Evolutionary conservation across 805 yeast genomes (phyloP).

Genomic region (Clavispora asparagi): DNA sequence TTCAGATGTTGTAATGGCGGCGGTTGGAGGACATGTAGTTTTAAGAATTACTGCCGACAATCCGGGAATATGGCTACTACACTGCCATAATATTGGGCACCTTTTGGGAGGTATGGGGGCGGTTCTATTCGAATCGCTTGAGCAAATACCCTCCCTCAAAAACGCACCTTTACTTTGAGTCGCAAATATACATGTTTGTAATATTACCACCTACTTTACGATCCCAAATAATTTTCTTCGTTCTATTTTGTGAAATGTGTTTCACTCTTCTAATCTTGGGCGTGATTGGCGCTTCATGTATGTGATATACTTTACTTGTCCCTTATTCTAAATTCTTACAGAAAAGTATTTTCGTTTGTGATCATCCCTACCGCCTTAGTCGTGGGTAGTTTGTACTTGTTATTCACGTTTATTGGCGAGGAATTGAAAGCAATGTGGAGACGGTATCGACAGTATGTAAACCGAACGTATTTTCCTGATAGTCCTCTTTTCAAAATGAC

Average conservation of each 20-base stretch:
- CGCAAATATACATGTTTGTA: not conserved
- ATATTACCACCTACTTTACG: not conserved
- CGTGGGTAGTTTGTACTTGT: not conserved
- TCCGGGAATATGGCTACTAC: constrained; percentile 28
- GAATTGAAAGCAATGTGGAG: not conserved
- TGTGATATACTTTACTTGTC: not conserved
- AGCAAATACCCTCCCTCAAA: constrained; percentile 7
- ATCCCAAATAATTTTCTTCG: not conserved
- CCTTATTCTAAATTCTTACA: not conserved
- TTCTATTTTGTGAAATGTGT: not conserved
- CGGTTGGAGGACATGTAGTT: constrained; percentile 29
- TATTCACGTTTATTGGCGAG: not conserved
- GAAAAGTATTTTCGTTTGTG: not conserved
- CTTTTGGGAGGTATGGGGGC: constrained; percentile 28
- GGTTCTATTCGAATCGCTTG: constrained; percentile 13
- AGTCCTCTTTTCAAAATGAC: not conserved
- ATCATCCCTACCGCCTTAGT: not conserved
- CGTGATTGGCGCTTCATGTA: not conserved
- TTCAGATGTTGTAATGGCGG: constrained; percentile 22
- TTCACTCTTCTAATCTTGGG: not conserved
- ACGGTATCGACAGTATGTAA: not conserved
- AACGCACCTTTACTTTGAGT: not conserved
- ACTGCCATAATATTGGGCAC: constrained; percentile 33
- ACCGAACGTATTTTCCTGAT: not conserved
- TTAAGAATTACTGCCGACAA: constrained; percentile 27